Conservation (phyloP, 2,329 filamentous ascomycete genomes). For the Hyphodiscus sp. region DNA sequence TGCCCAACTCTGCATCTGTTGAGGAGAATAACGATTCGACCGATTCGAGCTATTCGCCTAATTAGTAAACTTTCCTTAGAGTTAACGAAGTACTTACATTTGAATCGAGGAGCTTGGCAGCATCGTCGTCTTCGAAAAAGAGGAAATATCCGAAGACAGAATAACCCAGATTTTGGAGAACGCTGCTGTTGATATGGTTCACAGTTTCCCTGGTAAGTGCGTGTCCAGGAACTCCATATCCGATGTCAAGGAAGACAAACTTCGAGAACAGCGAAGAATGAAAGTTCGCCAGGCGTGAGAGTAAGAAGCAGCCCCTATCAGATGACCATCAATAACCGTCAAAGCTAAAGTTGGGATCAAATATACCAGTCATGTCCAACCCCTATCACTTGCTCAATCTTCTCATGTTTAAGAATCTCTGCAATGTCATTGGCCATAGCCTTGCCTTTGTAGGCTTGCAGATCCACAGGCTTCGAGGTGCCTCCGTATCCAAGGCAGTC, state of each 20-base stretch:
- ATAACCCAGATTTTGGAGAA: constrained; percentile 11
- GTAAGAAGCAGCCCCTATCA: constrained; percentile 16
- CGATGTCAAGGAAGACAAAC: constrained; percentile 15
- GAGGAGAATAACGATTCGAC: constrained; percentile 12
- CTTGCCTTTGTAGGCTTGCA: constrained; percentile 27
- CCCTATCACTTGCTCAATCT: constrained; percentile 4
- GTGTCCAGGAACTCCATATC: constrained; percentile 10
- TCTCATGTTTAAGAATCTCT: constrained; percentile 27
- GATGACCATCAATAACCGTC: background rate
- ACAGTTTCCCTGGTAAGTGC: constrained; percentile 8
- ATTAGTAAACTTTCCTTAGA: background rate
- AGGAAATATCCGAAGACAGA: constrained; percentile 18
- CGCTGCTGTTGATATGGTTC: constrained; percentile 8
- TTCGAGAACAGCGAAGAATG: constrained; percentile 9
- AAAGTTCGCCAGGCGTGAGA: constrained; percentile 15
- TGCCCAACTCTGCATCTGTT: constrained; percentile 9
- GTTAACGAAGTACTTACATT: constrained; percentile 7
- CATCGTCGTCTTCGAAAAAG: constrained; percentile 18
- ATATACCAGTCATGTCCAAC: constrained; percentile 13
- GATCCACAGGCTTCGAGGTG: constrained; percentile 27
- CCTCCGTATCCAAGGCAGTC: constrained; percentile 37
- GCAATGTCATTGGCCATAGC: constrained; percentile 28
- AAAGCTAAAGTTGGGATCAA: background rate
- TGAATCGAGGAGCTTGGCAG: constrained; percentile 12
- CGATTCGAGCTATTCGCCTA: constrained; percentile 7